phyloP scores from a whole-genome alignment of 176 grass and related monocot species.

The Puccinellia tenuiflora region DNA sequence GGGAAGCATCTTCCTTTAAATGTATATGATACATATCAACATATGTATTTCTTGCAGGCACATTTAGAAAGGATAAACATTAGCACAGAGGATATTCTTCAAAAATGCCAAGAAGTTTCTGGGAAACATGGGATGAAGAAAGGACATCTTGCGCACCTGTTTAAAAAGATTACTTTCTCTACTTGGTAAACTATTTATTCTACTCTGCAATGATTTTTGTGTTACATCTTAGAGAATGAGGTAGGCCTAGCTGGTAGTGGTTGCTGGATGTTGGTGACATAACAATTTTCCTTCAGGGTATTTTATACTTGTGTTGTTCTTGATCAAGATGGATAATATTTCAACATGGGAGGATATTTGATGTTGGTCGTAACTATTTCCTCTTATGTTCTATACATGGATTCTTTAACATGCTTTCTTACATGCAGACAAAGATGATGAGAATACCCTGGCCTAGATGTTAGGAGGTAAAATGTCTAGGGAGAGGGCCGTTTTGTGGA shows the following conservation, averaged over 20 bases:
- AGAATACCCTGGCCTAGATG: not conserved
- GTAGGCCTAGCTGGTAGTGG: not conserved
- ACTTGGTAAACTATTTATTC: conserved; percentile 39
- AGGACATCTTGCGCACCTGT: conserved; percentile 59
- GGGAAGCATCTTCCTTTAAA: conserved; percentile 2
- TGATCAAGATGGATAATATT: not conserved
- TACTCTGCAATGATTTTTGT: not conserved
- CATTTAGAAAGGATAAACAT: conserved; percentile 62
- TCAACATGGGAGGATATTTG: not conserved
- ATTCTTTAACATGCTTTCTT: not conserved
- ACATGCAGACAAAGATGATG: not conserved
- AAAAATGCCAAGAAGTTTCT: conserved; percentile 62
- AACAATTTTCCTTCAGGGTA: not conserved
- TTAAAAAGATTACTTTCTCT: conserved; percentile 64
- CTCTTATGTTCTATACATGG: not conserved
- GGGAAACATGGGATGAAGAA: conserved; percentile 68
- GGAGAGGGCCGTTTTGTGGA: not conserved
- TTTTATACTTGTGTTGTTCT: not conserved
- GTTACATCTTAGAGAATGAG: not conserved
- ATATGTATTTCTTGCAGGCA: conserved; percentile 34
- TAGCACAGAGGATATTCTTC: conserved; percentile 58
- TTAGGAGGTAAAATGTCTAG: not conserved
- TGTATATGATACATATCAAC: not conserved
- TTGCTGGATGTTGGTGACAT: not conserved
- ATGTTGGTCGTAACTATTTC: not conserved